Percentiles rank a stretch among this genome's conserved stretches.
Evolutionary conservation across 495 filamentous ascomycete species (phyloP).

Genomic region (Hyaloscypha variabilis): DNA sequence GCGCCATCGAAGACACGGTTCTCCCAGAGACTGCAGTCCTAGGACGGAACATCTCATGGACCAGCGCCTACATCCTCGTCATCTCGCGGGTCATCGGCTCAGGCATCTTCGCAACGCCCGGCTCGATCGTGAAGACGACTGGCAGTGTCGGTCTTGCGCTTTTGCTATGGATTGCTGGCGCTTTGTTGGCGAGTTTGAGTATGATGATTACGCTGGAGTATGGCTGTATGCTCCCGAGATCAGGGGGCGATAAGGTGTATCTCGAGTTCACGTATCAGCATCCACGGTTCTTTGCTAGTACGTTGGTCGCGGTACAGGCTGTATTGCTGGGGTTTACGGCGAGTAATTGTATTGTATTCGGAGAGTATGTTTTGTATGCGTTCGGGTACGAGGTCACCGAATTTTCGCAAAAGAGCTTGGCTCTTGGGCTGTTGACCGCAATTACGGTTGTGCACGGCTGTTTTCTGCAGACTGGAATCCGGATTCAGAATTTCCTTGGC

Average conservation of each 20-base stretch:
- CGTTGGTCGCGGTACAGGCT: slow-evolving; percentile 66
- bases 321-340: slow-evolving; percentile 72
- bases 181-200: slow-evolving; percentile 60
- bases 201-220: slow-evolving; percentile 66
- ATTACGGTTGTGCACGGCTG: slow-evolving; percentile 65
- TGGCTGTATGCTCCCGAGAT: slow-evolving; percentile 72
- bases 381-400: slow-evolving; percentile 53
- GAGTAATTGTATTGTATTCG: slow-evolving; percentile 72
- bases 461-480: slow-evolving; percentile 64
- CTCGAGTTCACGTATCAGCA: slow-evolving; percentile 74
- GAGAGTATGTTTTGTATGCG: slow-evolving; percentile 68
- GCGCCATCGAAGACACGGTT: slow-evolving; percentile 55
- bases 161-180: slow-evolving; percentile 65
- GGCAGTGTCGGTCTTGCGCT: slow-evolving; percentile 70
- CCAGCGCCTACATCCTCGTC: slow-evolving; percentile 72
- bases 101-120: slow-evolving; percentile 77
- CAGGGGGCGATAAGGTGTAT: slow-evolving; percentile 76
- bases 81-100: slow-evolving; percentile 76
- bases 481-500: slow-evolving; percentile 67
- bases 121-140: slow-evolving; percentile 64
- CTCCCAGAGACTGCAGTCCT: slow-evolving; percentile 63
- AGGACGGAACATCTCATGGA: slow-evolving; percentile 68
- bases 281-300: slow-evolving; percentile 70
- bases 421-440: slow-evolving; percentile 60
- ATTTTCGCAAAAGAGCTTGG: slow-evolving; percentile 59